These are phyloP conservation scores for Rhipidocladum racemiflorum DNA, from an alignment of 176 grass and related monocot genomes.

Conservation along the genomic window DNA sequence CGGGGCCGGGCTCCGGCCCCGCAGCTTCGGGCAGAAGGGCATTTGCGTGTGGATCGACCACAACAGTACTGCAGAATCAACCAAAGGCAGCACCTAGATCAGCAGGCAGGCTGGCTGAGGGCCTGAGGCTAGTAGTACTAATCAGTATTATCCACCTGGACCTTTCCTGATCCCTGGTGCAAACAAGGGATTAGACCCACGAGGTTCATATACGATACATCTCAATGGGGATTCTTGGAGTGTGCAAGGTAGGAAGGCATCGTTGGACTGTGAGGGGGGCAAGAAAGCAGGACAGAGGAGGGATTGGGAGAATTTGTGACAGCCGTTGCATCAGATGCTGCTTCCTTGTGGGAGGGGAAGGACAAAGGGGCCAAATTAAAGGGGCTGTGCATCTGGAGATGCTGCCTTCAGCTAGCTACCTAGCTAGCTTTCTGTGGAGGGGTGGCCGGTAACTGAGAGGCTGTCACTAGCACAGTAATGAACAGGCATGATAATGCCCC, in stretches of 20 bases:
- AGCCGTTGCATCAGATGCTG: constrained; percentile 65
- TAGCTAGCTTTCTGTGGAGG: too few species aligned
- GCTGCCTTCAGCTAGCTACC: too few species aligned
- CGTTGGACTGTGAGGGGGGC: neutral
- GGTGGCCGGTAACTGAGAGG: neutral
- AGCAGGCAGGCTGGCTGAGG: neutral
- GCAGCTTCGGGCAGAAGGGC: constrained; percentile 39
- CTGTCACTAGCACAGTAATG: neutral
- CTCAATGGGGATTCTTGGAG: constrained; percentile 48
- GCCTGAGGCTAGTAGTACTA: neutral
- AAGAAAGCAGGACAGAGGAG: constrained; percentile 11
- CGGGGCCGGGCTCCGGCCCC: neutral
- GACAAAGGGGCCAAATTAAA: constrained; percentile 6
- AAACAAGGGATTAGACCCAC: constrained; percentile 17
- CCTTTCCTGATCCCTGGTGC: neutral
- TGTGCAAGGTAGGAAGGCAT: constrained; percentile 48
- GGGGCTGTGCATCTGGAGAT: too few species aligned
- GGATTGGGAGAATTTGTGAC: constrained; percentile 34
- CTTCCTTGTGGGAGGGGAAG: constrained; percentile 28
- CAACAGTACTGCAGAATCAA: neutral
- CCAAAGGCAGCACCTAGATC: neutral
- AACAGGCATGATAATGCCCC: too few species aligned
- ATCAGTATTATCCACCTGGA: neutral
- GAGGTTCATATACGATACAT: neutral
- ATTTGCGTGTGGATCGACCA: constrained; percentile 36